Conservation (phyloP, 2,329 filamentous ascomycete genomes). For the Epichloe scottii region DNA sequence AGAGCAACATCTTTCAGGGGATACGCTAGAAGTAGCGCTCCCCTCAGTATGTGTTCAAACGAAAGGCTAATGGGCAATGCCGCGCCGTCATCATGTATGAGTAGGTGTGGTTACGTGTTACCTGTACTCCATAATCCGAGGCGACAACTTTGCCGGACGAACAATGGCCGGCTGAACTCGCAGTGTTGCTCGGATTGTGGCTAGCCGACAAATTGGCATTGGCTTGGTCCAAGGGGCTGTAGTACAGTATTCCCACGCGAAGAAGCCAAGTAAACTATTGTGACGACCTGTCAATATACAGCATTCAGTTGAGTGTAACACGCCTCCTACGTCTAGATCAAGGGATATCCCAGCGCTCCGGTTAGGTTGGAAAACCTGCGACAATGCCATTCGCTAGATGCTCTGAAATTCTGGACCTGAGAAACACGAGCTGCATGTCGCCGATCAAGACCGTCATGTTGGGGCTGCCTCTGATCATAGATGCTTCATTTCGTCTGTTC, state of each 20-base stretch:
- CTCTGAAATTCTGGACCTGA: background rate
- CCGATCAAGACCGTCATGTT: background rate
- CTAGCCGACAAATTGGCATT: background rate
- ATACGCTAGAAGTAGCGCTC: background rate
- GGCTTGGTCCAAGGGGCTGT: background rate
- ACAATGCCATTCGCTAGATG: background rate
- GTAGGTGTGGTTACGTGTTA: too few species aligned
- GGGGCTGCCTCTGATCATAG: background rate
- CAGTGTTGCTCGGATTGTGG: background rate
- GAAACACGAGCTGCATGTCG: background rate
- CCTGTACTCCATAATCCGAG: too few species aligned
- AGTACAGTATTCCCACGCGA: background rate
- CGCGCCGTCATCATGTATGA: too few species aligned
- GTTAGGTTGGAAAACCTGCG: background rate
- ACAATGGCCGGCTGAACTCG: background rate
- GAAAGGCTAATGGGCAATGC: too few species aligned
- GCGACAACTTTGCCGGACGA: background rate
- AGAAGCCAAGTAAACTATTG: background rate
- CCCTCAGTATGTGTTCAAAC: too few species aligned
- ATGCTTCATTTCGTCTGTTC: background rate
- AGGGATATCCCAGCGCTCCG: constrained; percentile 2
- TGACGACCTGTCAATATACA: background rate
- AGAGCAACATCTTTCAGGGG: background rate
- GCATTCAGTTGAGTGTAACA: background rate
- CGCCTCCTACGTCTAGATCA: background rate